Evolutionary conservation across 2,329 filamentous ascomycete genomes (phyloP).

Genomic region (Fusarium coffeatum): DNA sequence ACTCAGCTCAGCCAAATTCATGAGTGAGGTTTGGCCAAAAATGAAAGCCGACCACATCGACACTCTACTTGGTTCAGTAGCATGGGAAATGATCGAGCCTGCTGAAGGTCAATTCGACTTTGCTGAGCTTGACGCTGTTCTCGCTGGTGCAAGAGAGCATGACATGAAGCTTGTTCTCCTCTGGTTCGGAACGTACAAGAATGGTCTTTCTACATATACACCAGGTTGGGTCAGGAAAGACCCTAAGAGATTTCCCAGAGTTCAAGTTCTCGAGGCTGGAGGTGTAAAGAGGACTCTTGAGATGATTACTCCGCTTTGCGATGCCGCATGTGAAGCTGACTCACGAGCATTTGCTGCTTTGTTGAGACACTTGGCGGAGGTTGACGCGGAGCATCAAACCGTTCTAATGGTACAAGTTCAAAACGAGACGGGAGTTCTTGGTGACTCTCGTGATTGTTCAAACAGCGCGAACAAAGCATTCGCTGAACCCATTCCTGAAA

Average conservation of each 20-base stretch:
- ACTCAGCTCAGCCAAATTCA: constrained; percentile 50
- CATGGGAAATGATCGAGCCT: constrained; percentile 55
- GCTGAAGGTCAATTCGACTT: constrained; percentile 52
- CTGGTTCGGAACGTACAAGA: constrained; percentile 56
- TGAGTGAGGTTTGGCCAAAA: constrained; percentile 47
- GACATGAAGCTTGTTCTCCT: constrained; percentile 52
- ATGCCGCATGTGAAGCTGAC: constrained; percentile 49
- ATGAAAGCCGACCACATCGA: constrained; percentile 52
- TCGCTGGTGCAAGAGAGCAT: constrained; percentile 48
- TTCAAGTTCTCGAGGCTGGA: constrained; percentile 49
- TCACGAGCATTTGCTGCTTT: constrained; percentile 49
- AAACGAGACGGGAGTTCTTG: constrained; percentile 64
- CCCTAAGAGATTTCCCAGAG: constrained; percentile 51
- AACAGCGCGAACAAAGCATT: constrained; percentile 57
- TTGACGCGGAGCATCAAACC: constrained; percentile 60
- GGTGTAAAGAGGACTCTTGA: constrained; percentile 50
- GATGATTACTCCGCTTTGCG: constrained; percentile 49
- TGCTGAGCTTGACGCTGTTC: constrained; percentile 50
- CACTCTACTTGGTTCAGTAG: constrained; percentile 52
- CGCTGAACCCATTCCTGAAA: constrained; percentile 46
- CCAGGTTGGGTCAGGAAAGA: constrained; percentile 53
- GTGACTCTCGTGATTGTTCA: constrained; percentile 62
- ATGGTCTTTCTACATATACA: constrained; percentile 53
- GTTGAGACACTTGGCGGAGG: constrained; percentile 51
- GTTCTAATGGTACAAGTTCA: constrained; percentile 70